Conservation (phyloP, 495 filamentous ascomycete genomes). For the Thozetella sp. region DNA sequence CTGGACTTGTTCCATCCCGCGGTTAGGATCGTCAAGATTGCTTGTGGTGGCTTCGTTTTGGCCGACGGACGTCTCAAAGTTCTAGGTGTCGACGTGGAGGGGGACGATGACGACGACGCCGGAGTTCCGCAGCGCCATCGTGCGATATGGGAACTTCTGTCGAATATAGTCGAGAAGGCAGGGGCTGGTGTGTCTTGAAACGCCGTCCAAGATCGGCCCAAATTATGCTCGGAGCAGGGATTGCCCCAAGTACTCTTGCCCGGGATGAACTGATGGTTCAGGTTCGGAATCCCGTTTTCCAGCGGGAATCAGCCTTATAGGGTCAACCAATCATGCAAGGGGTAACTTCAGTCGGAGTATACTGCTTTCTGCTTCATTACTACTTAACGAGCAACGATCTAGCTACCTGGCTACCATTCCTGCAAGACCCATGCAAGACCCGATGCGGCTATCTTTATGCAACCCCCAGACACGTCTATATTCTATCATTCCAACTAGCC, state of each 20-base stretch:
- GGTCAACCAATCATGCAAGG: too few relatives aligned
- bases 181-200: conserved; percentile 2
- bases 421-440: neutral
- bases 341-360: too few relatives aligned
- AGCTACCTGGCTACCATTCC: too few relatives aligned
- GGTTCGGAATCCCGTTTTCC: too few relatives aligned
- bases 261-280: too few relatives aligned
- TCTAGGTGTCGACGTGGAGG: conserved; percentile 20
- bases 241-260: too few relatives aligned
- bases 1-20: conserved; percentile 46
- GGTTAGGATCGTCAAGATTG: conserved; percentile 40
- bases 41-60: conserved; percentile 45
- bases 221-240: too few relatives aligned
- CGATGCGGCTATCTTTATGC: too few relatives aligned
- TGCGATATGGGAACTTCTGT: conserved; percentile 13
- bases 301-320: too few relatives aligned
- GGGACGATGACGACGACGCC: neutral
- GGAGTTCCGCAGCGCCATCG: conserved; percentile 1
- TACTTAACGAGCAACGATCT: too few relatives aligned
- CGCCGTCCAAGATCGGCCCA: too few relatives aligned
- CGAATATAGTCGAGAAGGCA: conserved; percentile 14
- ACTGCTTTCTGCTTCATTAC: too few relatives aligned
- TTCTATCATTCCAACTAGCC: neutral
- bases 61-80: conserved; percentile 44
- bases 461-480: neutral